Percentiles rank a stretch among this genome's conserved stretches.
These are phyloP conservation scores for Aspergillus thermomutatus DNA, from an alignment of 2,329 filamentous ascomycete species.

Conservation along the genomic window DNA sequence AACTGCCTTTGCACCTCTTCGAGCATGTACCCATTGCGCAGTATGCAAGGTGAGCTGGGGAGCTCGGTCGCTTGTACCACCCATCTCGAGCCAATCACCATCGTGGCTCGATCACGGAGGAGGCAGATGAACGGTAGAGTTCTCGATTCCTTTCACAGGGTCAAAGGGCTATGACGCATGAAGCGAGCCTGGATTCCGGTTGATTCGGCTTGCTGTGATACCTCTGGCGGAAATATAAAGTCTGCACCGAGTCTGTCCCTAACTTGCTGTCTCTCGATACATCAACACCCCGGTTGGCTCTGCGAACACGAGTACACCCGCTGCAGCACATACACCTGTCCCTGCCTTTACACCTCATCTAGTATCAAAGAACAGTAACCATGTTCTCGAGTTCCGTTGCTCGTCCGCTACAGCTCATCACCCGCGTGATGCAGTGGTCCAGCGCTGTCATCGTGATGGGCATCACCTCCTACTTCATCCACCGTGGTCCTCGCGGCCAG, in stretches of 20 bases:
- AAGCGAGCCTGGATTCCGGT: slow-evolving; percentile 2
- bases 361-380: slow-evolving; percentile 8
- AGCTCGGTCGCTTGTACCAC: neutral
- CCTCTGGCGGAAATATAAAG: neutral
- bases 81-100: neutral
- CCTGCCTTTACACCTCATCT: neutral
- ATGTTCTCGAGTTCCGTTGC: slow-evolving; percentile 22
- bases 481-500: slow-evolving; percentile 27
- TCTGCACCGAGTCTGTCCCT: neutral
- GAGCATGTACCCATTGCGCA: neutral
- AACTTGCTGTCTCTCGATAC: neutral
- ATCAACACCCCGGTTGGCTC: neutral
- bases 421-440: slow-evolving; percentile 34
- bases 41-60: neutral
- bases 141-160: neutral
- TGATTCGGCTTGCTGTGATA: neutral
- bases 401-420: slow-evolving; percentile 30
- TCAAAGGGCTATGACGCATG: slow-evolving; percentile 20
- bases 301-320: neutral
- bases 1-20: neutral
- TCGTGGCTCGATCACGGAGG: neutral
- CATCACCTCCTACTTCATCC: slow-evolving; percentile 39
- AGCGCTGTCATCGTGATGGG: slow-evolving; percentile 42
- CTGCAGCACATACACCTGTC: neutral
- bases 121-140: neutral